A percentile compares a stretch with the other conserved stretches of the same genome.
These are phyloP conservation scores for Citrus inodora DNA, from an alignment of 345 rosid species.

Conservation along the genomic window DNA sequence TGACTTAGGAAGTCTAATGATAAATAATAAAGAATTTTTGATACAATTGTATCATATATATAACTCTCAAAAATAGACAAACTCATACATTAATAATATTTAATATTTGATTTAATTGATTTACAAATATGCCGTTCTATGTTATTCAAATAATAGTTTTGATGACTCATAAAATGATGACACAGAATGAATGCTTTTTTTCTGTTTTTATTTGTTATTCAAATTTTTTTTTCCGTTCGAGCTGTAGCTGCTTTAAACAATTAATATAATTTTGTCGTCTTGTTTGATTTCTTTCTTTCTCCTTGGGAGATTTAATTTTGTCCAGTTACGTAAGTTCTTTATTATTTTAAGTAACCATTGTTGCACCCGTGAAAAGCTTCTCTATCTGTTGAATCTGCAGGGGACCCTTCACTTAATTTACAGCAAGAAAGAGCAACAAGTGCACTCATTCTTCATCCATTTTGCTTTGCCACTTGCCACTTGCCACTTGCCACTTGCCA, in stretches of 20 bases:
- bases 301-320: not conserved
- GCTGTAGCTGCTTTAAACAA: not conserved
- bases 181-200: too few species aligned
- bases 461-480: not conserved
- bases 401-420: not conserved
- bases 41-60: too few species aligned
- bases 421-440: not conserved
- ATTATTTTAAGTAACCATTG: not conserved
- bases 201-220: too few species aligned
- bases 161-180: not conserved
- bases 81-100: too few species aligned
- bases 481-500: not conserved
- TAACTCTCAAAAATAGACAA: too few species aligned
- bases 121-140: too few species aligned
- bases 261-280: not conserved
- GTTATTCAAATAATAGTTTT: too few species aligned
- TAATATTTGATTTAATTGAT: too few species aligned
- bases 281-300: not conserved
- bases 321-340: not conserved
- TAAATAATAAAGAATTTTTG: too few species aligned
- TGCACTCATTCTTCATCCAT: not conserved
- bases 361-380: constrained; percentile 8
- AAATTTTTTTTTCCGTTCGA: not conserved
- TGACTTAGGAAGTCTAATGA: too few species aligned
- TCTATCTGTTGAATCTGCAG: not conserved